phyloP scores from a whole-genome alignment of 2,329 filamentous ascomycete genomes.

The Cladophialophora carrionii region DNA sequence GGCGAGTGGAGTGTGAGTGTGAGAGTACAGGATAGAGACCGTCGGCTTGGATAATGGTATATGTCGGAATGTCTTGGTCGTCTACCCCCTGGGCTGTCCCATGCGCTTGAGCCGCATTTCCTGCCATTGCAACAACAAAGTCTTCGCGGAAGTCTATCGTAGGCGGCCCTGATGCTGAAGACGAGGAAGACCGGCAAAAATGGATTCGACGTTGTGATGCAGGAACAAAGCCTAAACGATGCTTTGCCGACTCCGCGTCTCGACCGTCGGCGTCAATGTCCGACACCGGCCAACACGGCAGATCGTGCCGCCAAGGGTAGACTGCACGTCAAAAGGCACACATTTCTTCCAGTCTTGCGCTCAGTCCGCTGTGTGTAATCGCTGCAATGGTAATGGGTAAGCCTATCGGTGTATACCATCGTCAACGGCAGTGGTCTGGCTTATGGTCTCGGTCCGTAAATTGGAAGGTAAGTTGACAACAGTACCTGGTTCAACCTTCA shows the following conservation, averaged over 20 bases:
- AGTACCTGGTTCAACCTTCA: too few relatives aligned
- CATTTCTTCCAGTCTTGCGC: background rate
- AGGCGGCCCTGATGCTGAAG: background rate
- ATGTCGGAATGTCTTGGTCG: conserved; percentile 21
- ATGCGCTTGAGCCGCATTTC: background rate
- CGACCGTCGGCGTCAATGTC: background rate
- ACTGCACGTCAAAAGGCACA: background rate
- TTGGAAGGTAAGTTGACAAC: too few relatives aligned
- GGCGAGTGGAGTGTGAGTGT: background rate
- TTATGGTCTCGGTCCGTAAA: too few relatives aligned
- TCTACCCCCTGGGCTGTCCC: background rate
- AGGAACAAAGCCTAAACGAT: background rate
- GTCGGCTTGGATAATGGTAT: conserved; percentile 37
- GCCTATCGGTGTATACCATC: too few relatives aligned
- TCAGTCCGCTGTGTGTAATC: too few relatives aligned
- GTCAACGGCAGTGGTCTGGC: too few relatives aligned
- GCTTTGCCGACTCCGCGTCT: background rate
- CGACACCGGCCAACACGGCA: background rate
- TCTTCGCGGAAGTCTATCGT: background rate
- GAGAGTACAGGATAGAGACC: conserved; percentile 34
- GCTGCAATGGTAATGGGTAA: too few relatives aligned
- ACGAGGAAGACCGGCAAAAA: background rate
- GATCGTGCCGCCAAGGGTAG: background rate
- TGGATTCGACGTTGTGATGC: background rate
- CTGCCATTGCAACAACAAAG: background rate